phyloP scores from a whole-genome alignment of 495 filamentous ascomycete species.

The Parmelia sp. region DNA sequence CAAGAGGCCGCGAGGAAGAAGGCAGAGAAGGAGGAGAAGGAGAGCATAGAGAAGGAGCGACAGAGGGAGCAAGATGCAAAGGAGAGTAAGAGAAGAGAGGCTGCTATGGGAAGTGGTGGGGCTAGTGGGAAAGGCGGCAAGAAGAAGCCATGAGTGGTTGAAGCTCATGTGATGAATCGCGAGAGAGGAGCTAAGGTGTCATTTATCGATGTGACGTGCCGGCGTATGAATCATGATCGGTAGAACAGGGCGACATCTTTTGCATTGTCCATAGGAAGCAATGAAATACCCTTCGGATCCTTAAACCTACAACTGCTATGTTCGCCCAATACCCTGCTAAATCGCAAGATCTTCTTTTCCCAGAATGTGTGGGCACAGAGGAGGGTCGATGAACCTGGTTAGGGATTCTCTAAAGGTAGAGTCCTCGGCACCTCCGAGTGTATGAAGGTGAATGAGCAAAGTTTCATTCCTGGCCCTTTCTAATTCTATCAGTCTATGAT shows the following conservation, averaged over 20 bases:
- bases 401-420: not conserved
- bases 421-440: not conserved
- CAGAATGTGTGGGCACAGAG: no score
- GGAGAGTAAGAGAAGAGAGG: slow-evolving; percentile 34
- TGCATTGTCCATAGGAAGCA: slow-evolving; percentile 1
- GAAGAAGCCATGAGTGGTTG: slow-evolving; percentile 20
- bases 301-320: not conserved
- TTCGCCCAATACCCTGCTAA: not conserved
- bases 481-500: not conserved
- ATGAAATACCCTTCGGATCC: not conserved
- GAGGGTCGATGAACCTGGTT: no score
- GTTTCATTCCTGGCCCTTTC: not conserved
- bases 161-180: no score
- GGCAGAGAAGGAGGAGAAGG: slow-evolving; percentile 72
- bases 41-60: slow-evolving; percentile 49
- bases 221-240: slow-evolving; percentile 2
- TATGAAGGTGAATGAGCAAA: not conserved
- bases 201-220: not conserved
- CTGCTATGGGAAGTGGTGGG: slow-evolving; percentile 22
- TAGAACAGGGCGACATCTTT: slow-evolving; percentile 4
- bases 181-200: not conserved
- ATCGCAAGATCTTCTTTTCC: not conserved
- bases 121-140: slow-evolving; percentile 24
- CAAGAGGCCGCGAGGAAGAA: slow-evolving; percentile 73
- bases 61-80: slow-evolving; percentile 33